Percentiles rank a stretch among this genome's conserved stretches.
These are phyloP conservation scores for Oxyria digyna DNA, from an alignment of 148 eudicot genomes.

Conservation along the genomic window DNA sequence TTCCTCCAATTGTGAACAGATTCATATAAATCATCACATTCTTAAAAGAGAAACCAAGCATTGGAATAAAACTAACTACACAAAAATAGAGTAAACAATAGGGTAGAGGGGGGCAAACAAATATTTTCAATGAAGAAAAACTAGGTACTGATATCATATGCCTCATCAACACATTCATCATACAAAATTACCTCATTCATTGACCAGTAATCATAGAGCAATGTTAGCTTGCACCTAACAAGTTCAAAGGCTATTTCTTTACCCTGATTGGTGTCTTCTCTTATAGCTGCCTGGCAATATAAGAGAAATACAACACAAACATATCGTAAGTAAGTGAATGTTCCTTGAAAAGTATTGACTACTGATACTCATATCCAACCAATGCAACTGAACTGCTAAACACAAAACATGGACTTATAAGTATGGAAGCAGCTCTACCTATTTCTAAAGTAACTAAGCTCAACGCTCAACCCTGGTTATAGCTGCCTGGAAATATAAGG, in stretches of 20 bases:
- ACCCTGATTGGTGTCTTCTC: conserved; percentile 21
- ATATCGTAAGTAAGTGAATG: not conserved
- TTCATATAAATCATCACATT: not conserved
- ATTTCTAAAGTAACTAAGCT: not conserved
- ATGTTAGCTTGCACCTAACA: conserved; percentile 67
- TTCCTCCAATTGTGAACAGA: not conserved
- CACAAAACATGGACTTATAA: not conserved
- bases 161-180: not conserved
- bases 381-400: not conserved
- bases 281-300: conserved; percentile 26
- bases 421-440: not conserved
- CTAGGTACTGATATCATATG: not conserved
- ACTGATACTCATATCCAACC: not conserved
- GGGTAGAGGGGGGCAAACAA: not conserved
- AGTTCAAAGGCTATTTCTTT: conserved; percentile 37
- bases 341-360: not conserved
- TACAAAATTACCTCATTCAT: conserved; percentile 58
- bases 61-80: not conserved
- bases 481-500: conserved; percentile 23
- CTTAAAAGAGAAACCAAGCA: not conserved
- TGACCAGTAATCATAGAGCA: conserved; percentile 82
- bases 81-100: not conserved
- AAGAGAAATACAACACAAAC: not conserved
- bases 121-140: not conserved
- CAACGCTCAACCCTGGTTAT: no score